phyloP scores from a whole-genome alignment of 1,139 yeast species.

The Candida frijolesensis region DNA sequence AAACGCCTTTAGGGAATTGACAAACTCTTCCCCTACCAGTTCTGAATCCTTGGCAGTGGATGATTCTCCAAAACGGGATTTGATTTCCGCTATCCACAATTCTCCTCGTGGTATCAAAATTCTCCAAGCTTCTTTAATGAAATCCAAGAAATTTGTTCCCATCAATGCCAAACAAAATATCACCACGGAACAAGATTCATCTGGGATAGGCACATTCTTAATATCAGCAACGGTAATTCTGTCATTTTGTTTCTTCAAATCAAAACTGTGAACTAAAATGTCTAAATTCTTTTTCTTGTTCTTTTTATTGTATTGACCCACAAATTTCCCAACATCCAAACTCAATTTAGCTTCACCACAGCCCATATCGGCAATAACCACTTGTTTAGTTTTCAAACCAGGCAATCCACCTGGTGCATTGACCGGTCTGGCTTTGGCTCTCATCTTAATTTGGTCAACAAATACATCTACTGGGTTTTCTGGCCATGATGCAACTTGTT shows the following conservation, averaged over 20 bases:
- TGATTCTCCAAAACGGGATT: constrained; percentile 78
- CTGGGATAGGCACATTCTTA: constrained; percentile 80
- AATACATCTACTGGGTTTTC: constrained; percentile 94
- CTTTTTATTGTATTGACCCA: constrained; percentile 36
- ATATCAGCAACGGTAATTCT: constrained; percentile 95
- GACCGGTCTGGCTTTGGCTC: constrained; percentile 62
- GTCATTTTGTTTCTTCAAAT: constrained; percentile 81
- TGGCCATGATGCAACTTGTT: constrained; percentile 97
- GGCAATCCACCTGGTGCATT: constrained; percentile 97
- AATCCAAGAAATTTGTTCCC: constrained; percentile 96
- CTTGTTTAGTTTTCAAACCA: constrained; percentile 53
- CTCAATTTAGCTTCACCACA: constrained; percentile 96
- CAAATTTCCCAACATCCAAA: constrained; percentile 57
- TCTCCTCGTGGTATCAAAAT: constrained; percentile 89
- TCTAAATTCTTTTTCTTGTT: constrained; percentile 43
- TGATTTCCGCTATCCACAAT: constrained; percentile 96
- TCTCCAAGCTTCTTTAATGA: constrained; percentile 86
- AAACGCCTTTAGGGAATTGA: constrained; percentile 67
- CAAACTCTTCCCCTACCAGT: constrained; percentile 72
- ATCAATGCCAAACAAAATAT: constrained; percentile 90
- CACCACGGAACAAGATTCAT: constrained; percentile 79
- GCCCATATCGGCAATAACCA: constrained; percentile 96
- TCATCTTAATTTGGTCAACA: constrained; percentile 66
- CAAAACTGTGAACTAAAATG: constrained; percentile 83
- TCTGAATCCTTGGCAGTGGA: constrained; percentile 26